Base-by-base conservation (phyloP, 129 eudicot genomes). In the Kitagawia praeruptora region DNA sequence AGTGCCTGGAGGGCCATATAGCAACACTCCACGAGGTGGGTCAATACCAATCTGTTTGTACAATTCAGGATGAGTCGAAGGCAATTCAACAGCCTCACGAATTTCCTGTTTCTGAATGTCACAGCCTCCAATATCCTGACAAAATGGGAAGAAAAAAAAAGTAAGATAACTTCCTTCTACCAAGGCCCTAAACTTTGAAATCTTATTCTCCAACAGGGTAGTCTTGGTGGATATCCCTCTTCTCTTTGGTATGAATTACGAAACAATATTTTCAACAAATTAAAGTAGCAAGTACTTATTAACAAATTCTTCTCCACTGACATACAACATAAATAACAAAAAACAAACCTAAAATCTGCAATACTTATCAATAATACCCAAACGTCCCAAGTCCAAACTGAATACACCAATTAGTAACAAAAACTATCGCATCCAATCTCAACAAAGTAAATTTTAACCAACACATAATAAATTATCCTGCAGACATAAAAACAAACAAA, bases 21-120 rank as follows among this genome's bases (percentile, higher is more conserved):
- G 87, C 87, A 93, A 82, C 67, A 93, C 98, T 76, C 98, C 98
- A 63, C 96, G 91, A 44, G 98, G 98, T 53, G 98, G 96, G 77
- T 93, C 98, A n/a, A 93, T 90, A n/a, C 98, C 98, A 54, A 93
- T 90, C 81, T 93, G 96, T 70, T 90, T 88, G 92, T 90, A 93
- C 77, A 90, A 42, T 13, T 93, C 98, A 78, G 88, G 96, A 82
- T 93, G 98, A 75, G 96, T 90, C 79, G 90, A 85, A 76, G 98
- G 98, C 25, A 93, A 76, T 88, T 93, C 98, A 18, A 93, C 98
- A 79, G 96, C 98, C 82, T 93, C 98, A 61, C 98, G 96, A 10
- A 93, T 90, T 88, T 93, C 96, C 85, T 93, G 96, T 87, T 90
- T 93, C 77, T 93, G 98, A 78, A 90, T 90, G 78, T 93, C 96